Conservation (phyloP, 116 monocot genomes). For the Cymodocea nodosa region DNA sequence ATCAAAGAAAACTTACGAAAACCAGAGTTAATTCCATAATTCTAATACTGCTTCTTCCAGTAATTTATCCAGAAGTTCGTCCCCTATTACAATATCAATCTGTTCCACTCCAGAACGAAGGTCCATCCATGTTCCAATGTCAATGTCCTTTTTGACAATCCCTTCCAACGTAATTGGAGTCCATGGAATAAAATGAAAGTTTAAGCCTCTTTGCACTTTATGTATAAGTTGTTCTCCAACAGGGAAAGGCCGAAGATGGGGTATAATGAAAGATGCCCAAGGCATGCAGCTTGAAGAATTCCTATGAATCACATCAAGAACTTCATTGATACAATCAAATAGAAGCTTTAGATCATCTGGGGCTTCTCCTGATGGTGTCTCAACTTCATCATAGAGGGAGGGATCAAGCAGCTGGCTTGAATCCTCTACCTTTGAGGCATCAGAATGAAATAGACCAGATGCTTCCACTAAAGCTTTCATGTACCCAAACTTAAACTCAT, state of each 20-base stretch:
- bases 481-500: conserved; percentile 27
- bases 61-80: conserved; percentile 36
- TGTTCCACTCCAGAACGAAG: conserved; percentile 24
- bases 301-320: conserved; percentile 30
- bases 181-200: conserved; percentile 15
- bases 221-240: conserved; percentile 21
- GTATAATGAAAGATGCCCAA: conserved; percentile 24
- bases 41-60: conserved; percentile 38
- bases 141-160: conserved; percentile 32
- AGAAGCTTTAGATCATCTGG: conserved; percentile 42
- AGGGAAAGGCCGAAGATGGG: conserved; percentile 11
- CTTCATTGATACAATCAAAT: conserved; percentile 63
- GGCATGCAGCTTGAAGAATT: conserved; percentile 22
- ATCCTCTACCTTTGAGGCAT: conserved; percentile 16
- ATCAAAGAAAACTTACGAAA: background rate
- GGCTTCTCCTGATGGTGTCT: conserved; percentile 11
- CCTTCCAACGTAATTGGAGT: conserved; percentile 31
- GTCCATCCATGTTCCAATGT: conserved; percentile 38
- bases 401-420: conserved; percentile 27
- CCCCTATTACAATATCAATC: conserved; percentile 23
- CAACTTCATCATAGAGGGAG: conserved; percentile 33
- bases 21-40: background rate
- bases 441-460: conserved; percentile 23
- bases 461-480: conserved; percentile 32
- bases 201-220: conserved; percentile 34